Evolutionary conservation across 1,284 basidiomycete genomes (phyloP), one percentile per base, ranked within the genome.

Genomic region (Violaceomyces palustris): DNA sequence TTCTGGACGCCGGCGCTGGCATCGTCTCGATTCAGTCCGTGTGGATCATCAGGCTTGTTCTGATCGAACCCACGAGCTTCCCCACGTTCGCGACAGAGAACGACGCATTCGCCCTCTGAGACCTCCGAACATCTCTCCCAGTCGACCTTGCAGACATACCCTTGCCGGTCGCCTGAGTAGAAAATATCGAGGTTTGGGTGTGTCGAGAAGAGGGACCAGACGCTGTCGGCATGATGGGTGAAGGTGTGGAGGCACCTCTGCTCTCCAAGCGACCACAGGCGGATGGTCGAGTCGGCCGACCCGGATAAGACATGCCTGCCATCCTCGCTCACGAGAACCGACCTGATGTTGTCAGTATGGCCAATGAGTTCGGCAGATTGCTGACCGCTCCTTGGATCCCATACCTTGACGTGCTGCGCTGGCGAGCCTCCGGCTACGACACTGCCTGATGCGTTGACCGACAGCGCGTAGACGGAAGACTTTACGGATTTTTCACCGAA

Each of bases 171-270:
- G 14, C 93, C 94, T 2, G 92, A 96, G 76, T 94, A 96, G 77
- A 99, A 99, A 1, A 84, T 79, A 70, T 93, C 87, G 38, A 99
- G 79, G 11, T 85, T 83, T 0, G 89, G 87, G 72, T 97, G 89
- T 0, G 82, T 79, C 3, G 90, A 93, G 70, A 82, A 83, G 2
- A 99, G 79, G 0, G 89, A 85, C 93, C 94, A 97, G 25, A 98
- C 90, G 14, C 89, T 91, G 47, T 91, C 89, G 12, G 86, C 83
- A 73, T 98, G 94, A 71, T 97, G 87, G 1, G 87, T 87, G 76
- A 97, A 98, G 1, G 93, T 98, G 67, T 98, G 90, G 11, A 98
- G 76, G 69, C 90, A 94, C 10, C 87, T 80, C 72, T 96, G 92
- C 9, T 80, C 80, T 17, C 87, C 84, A 10, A 97, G 77, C 0